Evolutionary conservation across 345 rosid genomes (phyloP), one percentile per base, ranked within the genome.

Genomic region (Pseudoturritis turrita): DNA sequence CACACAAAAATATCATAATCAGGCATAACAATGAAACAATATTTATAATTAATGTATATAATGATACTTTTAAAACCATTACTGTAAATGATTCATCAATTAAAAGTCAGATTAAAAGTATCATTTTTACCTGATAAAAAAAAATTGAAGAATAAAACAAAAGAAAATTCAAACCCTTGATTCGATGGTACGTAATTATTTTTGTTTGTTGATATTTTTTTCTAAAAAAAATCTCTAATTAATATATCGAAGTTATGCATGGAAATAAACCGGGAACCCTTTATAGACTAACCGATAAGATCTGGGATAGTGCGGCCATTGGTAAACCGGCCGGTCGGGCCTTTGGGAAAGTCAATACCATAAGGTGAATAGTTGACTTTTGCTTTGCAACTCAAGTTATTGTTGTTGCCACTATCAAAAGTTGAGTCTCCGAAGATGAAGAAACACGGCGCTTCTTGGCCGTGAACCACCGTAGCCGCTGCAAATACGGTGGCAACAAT

Each of bases 301-400:
- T 88, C 94, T 0, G 82, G 58, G 0, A 74, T 62, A 37, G 79
- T 88, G 52, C 62, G 79, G 15, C 89, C 91, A 62, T 86, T 84
- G 26, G 40, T 73, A 71, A 88, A 88, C 33, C 94, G 78, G 52
- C 94, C 91, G 2, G 88, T 83, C 5, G 94, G 88, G 43, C 94
- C 82, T 10, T 57, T 14, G 0, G 85, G 73, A 57, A 84, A 86
- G 65, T 86, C 88, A 33, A 82, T 80, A 14, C 94, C 91, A 17
- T 86, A 88, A 26, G 93, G 93, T 28, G 43, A 5, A 45, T 28
- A 86, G 65, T 86, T 67, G 40, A 80, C 90, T 61, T 78, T 80
- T 8, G 90, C 87, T 39, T 53, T 25, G 0, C 85, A 57, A 4
- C 10, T 0, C 46, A 84, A 82, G 41, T 71, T 29, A 56, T 88